phyloP scores from a whole-genome alignment of 495 filamentous ascomycete genomes.

The Cenococcum geophilum region DNA sequence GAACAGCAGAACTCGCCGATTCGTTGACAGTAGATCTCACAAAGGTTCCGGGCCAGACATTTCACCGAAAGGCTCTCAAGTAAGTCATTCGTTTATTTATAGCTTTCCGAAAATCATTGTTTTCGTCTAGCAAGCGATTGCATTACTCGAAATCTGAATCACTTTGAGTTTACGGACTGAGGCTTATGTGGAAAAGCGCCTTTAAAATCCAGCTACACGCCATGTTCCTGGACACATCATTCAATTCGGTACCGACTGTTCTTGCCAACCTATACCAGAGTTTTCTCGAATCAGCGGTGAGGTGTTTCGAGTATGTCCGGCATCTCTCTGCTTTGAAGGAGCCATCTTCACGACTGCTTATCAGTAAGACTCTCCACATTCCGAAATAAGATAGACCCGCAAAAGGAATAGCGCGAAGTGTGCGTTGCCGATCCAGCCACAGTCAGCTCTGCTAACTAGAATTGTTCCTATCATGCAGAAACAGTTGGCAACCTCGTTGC shows the following conservation, averaged over 20 bases:
- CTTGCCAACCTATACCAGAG: conserved; percentile 66
- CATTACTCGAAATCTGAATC: too few relatives aligned
- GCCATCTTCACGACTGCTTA: conserved; percentile 51
- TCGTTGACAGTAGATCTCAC: conserved; percentile 72
- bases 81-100: conserved; percentile 24
- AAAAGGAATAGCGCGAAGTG: background rate
- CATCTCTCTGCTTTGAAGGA: conserved; percentile 52
- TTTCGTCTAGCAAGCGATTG: too few relatives aligned
- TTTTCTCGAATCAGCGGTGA: conserved; percentile 71
- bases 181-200: conserved; percentile 40
- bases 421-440: conserved; percentile 27
- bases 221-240: conserved; percentile 81
- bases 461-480: conserved; percentile 34
- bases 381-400: background rate
- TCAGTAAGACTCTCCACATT: conserved; percentile 46
- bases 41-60: conserved; percentile 61
- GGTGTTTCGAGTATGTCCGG: conserved; percentile 73
- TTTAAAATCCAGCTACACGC: conserved; percentile 83
- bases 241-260: conserved; percentile 65
- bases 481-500: conserved; percentile 62
- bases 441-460: conserved; percentile 17
- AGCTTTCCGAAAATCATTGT: too few relatives aligned
- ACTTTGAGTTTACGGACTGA: conserved; percentile 9
- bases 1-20: conserved; percentile 45
- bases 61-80: conserved; percentile 73